phyloP scores from a whole-genome alignment of 2,329 filamentous ascomycete species.

The Cryphonectria nitschkei region DNA sequence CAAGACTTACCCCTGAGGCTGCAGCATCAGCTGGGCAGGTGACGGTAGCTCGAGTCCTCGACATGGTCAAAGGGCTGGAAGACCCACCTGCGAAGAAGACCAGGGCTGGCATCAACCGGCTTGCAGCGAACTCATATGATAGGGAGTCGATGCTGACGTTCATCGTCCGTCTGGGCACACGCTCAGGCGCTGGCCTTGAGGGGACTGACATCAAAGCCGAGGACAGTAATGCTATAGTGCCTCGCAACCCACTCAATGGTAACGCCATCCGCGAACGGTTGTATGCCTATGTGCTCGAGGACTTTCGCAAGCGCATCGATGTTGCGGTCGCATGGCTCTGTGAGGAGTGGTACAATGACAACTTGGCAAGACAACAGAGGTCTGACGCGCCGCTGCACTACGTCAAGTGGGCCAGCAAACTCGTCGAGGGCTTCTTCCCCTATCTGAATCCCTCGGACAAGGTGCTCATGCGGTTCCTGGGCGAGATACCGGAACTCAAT shows the following conservation, averaged over 20 bases:
- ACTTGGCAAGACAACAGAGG: conserved; percentile 47
- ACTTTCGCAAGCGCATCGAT: conserved; percentile 88
- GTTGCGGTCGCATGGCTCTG: conserved; percentile 92
- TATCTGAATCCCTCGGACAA: conserved; percentile 93
- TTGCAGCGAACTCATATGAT: conserved; percentile 83
- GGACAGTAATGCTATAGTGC: conserved; percentile 42
- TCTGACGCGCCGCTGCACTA: conserved; percentile 67
- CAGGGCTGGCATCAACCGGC: conserved; percentile 76
- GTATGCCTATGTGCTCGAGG: conserved; percentile 85
- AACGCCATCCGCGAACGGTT: conserved; percentile 78
- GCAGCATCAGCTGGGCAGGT: conserved; percentile 74
- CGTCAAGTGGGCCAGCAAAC: conserved; percentile 74
- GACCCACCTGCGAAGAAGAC: conserved; percentile 64
- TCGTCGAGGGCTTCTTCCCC: conserved; percentile 87
- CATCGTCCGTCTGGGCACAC: conserved; percentile 81
- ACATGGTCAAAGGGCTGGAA: conserved; percentile 74
- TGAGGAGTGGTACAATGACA: conserved; percentile 98
- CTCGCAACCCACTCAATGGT: conserved; percentile 50
- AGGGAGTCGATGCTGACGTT: conserved; percentile 91
- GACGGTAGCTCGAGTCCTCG: conserved; percentile 76
- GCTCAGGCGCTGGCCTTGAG: conserved; percentile 73
- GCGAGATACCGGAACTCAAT: conserved; percentile 84
- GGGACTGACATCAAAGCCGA: conserved; percentile 61
- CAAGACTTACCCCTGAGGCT: conserved; percentile 71
- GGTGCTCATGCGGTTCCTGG: conserved; percentile 85